A percentile compares a stretch with the other conserved stretches of the same genome.
Evolutionary conservation across 768 basidiomycete species (phyloP).

Genomic region (Boletus rex-veris): DNA sequence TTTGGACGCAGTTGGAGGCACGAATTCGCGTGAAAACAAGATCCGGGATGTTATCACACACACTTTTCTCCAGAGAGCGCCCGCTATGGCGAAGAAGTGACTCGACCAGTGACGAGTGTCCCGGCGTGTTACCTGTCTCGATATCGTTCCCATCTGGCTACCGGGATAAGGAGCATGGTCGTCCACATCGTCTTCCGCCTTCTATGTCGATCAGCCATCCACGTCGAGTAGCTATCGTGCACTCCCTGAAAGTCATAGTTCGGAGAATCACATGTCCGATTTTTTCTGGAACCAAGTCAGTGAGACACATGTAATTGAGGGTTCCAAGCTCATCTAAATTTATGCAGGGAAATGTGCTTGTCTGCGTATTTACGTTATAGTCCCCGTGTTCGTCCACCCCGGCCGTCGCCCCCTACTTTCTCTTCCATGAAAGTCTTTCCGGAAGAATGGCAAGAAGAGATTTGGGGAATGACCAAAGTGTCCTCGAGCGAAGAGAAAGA

Average conservation of each 20-base stretch:
- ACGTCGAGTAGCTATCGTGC: slow-evolving; percentile 20
- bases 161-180: slow-evolving; percentile 20
- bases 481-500: slow-evolving; percentile 4
- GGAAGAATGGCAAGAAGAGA: slow-evolving; percentile 34
- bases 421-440: slow-evolving; percentile 26
- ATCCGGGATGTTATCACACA: slow-evolving; percentile 4
- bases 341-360: slow-evolving; percentile 20
- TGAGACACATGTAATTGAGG: neutral
- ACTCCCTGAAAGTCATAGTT: slow-evolving; percentile 27
- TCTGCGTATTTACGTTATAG: slow-evolving; percentile 25
- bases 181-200: slow-evolving; percentile 26
- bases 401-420: slow-evolving; percentile 25
- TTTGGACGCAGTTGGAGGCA: slow-evolving; percentile 22
- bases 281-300: slow-evolving; percentile 24
- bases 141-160: slow-evolving; percentile 29
- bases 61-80: slow-evolving; percentile 25
- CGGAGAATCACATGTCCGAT: slow-evolving; percentile 15
- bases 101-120: slow-evolving; percentile 17
- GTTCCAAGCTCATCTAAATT: slow-evolving; percentile 1
- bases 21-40: slow-evolving; percentile 18
- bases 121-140: slow-evolving; percentile 29
- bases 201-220: slow-evolving; percentile 28
- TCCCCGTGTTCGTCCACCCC: slow-evolving; percentile 31
- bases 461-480: slow-evolving; percentile 25
- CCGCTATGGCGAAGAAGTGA: slow-evolving; percentile 21